Conservation (phyloP, 495 filamentous ascomycete genomes). For the Penicillium cataractarum region DNA sequence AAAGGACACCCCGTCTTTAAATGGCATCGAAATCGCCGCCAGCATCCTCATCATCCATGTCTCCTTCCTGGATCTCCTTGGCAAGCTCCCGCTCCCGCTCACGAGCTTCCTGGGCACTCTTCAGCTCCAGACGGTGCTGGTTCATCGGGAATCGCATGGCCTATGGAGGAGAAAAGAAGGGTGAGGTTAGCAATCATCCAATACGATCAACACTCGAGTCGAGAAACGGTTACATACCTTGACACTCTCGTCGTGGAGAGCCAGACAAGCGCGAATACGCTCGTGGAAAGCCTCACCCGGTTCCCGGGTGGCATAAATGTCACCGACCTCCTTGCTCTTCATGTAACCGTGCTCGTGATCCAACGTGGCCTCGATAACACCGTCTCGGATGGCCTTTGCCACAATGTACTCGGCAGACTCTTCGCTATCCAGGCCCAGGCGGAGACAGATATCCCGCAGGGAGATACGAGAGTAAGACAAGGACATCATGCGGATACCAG, state of each 20-base stretch:
- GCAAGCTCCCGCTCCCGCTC: slow-evolving; percentile 95
- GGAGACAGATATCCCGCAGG: slow-evolving; percentile 95
- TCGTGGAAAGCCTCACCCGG: slow-evolving; percentile 97
- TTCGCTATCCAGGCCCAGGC: slow-evolving; percentile 87
- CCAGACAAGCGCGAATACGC: slow-evolving; percentile 87
- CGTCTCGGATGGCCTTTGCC: slow-evolving; percentile 96
- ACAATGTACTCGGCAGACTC: slow-evolving; percentile 99
- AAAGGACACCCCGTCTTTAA: slow-evolving; percentile 51
- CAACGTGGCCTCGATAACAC: slow-evolving; percentile 93
- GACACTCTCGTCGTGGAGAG: slow-evolving; percentile 94
- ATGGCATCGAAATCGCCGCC: slow-evolving; percentile 97
- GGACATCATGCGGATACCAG: slow-evolving; percentile 98
- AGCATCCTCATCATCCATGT: slow-evolving; percentile 95
- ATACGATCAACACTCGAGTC: neutral
- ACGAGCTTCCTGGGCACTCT: slow-evolving; percentile 95
- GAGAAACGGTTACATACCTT: slow-evolving; percentile 65
- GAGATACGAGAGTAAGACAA: slow-evolving; percentile 96
- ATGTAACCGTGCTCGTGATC: slow-evolving; percentile 96
- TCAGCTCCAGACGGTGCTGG: slow-evolving; percentile 94
- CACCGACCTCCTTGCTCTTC: slow-evolving; percentile 95
- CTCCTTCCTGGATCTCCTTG: slow-evolving; percentile 98
- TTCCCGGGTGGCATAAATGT: slow-evolving; percentile 94
- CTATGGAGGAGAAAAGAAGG: slow-evolving; percentile 46
- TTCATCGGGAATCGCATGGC: slow-evolving; percentile 99
- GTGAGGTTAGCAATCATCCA: neutral